A percentile compares a stretch with the other conserved stretches of the same genome.
Evolutionary conservation across 225 moss, liverwort and hornwort genomes (phyloP).

Genomic region (Climacium dendroides): DNA sequence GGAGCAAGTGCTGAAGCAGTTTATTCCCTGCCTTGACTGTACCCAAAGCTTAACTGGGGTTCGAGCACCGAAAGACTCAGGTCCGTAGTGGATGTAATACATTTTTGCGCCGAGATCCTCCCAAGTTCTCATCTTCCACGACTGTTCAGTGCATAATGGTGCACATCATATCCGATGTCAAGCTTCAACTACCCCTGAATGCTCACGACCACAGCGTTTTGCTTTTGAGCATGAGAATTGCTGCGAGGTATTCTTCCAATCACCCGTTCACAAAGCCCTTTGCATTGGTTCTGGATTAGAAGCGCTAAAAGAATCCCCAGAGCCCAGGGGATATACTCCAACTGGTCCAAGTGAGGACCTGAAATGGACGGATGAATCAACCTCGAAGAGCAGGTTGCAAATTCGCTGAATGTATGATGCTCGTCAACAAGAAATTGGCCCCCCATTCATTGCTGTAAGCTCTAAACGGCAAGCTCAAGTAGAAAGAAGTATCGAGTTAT

Average conservation of each 20-base stretch:
- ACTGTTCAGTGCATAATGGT: not conserved
- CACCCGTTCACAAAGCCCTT: not conserved
- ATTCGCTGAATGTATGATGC: not conserved
- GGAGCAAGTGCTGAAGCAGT: conserved; percentile 59
- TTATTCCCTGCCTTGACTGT: conserved; percentile 43
- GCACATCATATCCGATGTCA: not conserved
- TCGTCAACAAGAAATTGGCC: not conserved
- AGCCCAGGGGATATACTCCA: not conserved
- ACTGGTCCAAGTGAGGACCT: not conserved
- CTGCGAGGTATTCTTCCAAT: not conserved
- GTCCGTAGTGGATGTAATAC: not conserved
- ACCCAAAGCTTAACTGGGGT: not conserved
- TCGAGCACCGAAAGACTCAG: not conserved
- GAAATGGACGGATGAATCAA: not conserved
- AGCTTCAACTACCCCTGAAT: not conserved
- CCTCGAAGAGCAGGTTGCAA: not conserved
- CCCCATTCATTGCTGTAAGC: not conserved
- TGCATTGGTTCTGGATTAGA: not conserved
- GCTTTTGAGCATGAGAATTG: not conserved
- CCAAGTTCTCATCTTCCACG: not conserved
- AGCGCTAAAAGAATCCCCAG: not conserved
- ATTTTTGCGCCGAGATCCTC: not conserved
- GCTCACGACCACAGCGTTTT: not conserved
- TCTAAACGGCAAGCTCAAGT: not conserved
- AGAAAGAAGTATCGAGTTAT: not conserved